Evolutionary conservation across 2,329 filamentous ascomycete genomes (phyloP).

Genomic region (Aspergillus fumigatus): DNA sequence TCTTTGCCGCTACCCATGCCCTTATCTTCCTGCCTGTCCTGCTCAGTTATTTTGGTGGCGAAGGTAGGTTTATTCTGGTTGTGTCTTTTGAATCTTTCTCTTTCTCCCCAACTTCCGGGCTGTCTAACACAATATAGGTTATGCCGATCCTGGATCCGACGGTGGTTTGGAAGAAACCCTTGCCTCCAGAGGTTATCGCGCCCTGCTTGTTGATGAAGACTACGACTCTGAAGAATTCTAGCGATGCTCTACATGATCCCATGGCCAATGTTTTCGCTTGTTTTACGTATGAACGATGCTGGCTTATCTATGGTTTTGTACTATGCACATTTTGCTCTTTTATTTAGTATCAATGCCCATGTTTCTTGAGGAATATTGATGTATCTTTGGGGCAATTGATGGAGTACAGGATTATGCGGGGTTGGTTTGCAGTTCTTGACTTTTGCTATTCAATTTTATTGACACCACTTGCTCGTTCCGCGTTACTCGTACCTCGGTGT

Average conservation of each 20-base stretch:
- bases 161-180: slow-evolving; percentile 88
- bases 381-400: background rate
- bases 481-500: background rate
- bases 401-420: background rate
- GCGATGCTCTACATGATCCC: slow-evolving; percentile 5
- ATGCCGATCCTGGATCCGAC: slow-evolving; percentile 80
- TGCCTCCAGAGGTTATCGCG: slow-evolving; percentile 70
- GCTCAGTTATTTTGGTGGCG: slow-evolving; percentile 77
- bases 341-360: background rate
- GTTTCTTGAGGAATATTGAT: background rate
- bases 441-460: background rate
- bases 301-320: background rate
- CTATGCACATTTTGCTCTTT: background rate
- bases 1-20: slow-evolving; percentile 84
- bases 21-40: slow-evolving; percentile 88
- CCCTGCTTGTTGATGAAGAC: slow-evolving; percentile 71
- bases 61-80: slow-evolving; percentile 48
- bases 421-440: background rate
- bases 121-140: slow-evolving; percentile 49
- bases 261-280: background rate
- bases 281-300: background rate
- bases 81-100: slow-evolving; percentile 11
- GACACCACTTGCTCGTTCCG: background rate
- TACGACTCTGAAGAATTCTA: slow-evolving; percentile 65
- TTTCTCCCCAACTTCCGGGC: background rate